A percentile compares a stretch with the other conserved stretches of the same genome.
Conservation (phyloP, 306 rosid species). For the Sindora glabra region DNA sequence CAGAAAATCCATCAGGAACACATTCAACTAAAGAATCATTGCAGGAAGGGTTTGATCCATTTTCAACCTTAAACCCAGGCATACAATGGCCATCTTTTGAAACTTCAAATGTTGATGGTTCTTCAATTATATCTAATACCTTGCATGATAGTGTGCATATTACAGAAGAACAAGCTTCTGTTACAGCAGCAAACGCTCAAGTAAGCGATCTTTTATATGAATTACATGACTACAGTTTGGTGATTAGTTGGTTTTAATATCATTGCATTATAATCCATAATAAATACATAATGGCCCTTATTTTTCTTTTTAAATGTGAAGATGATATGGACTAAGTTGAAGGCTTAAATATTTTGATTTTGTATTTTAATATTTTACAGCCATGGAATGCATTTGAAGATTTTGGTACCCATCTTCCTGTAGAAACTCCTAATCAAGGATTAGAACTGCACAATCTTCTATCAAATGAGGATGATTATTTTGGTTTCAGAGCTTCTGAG, state of each 20-base stretch:
- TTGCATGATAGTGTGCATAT: slow-evolving; percentile 32
- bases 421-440: slow-evolving; percentile 26
- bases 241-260: no score
- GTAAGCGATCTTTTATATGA: no score
- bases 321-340: slow-evolving; percentile 7
- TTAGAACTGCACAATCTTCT: slow-evolving; percentile 21
- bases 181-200: slow-evolving; percentile 24
- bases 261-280: no score
- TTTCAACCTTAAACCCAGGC: slow-evolving; percentile 28
- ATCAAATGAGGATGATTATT: slow-evolving; percentile 29
- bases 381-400: slow-evolving; percentile 77
- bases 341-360: slow-evolving; percentile 23
- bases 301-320: not conserved
- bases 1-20: slow-evolving; percentile 18
- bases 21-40: slow-evolving; percentile 25
- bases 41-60: slow-evolving; percentile 35
- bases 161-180: slow-evolving; percentile 28
- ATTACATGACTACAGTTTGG: no score
- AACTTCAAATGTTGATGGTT: slow-evolving; percentile 15
- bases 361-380: slow-evolving; percentile 32
- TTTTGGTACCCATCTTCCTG: slow-evolving; percentile 28
- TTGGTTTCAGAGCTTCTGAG: slow-evolving; percentile 35
- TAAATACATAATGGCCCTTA: not conserved
- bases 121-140: slow-evolving; percentile 27
- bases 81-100: slow-evolving; percentile 38